These are phyloP conservation scores for Alternaria novae-zelandiae DNA, from an alignment of 2,329 filamentous ascomycete genomes.

Conservation along the genomic window DNA sequence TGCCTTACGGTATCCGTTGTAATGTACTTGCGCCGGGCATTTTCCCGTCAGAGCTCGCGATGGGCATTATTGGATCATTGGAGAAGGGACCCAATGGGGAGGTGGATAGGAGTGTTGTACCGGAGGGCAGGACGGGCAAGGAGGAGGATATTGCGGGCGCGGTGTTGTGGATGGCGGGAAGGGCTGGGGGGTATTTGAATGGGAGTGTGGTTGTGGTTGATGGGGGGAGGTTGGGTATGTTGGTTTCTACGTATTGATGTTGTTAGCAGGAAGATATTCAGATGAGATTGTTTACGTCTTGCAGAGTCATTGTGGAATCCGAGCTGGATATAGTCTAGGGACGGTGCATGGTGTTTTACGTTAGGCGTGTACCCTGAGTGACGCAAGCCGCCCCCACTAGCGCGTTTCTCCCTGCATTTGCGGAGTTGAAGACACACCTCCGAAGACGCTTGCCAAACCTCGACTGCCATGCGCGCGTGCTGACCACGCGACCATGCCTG, in stretches of 20 bases:
- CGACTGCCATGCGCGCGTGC: constrained; percentile 20
- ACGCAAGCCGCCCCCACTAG: neutral
- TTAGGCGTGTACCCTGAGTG: neutral
- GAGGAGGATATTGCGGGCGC: constrained; percentile 69
- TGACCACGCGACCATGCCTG: constrained; percentile 36
- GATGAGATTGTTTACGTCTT: neutral
- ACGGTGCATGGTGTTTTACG: neutral
- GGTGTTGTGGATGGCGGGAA: constrained; percentile 69
- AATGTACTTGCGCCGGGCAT: constrained; percentile 59
- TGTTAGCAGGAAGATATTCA: neutral
- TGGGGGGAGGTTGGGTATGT: constrained; percentile 64
- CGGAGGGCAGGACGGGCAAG: constrained; percentile 65
- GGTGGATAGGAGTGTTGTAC: constrained; percentile 37
- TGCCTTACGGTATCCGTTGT: constrained; percentile 53
- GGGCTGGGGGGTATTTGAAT: constrained; percentile 71
- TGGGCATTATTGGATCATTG: constrained; percentile 12
- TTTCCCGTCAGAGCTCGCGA: constrained; percentile 28
- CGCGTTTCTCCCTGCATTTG: constrained; percentile 14
- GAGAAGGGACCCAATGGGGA: neutral
- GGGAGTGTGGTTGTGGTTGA: constrained; percentile 68
- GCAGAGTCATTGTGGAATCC: neutral
- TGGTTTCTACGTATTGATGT: constrained; percentile 62
- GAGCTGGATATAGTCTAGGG: neutral
- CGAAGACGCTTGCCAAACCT: constrained; percentile 13
- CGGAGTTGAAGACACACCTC: constrained; percentile 32